phyloP scores from a whole-genome alignment of 2,329 filamentous ascomycete species.

The Colletotrichum lindemuthianum region DNA sequence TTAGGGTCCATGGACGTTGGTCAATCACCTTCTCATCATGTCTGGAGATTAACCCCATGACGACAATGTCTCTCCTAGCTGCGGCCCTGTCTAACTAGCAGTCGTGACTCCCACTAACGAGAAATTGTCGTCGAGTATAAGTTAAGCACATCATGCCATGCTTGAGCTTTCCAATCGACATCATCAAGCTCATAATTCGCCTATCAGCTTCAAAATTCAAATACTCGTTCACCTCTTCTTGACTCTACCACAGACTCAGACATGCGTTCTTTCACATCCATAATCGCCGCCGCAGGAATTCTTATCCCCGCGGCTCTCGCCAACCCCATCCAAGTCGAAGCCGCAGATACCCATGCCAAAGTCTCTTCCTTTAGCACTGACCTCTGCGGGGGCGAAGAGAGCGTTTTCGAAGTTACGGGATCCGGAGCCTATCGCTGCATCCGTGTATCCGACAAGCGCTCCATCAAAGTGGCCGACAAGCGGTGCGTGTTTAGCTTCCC shows the following conservation, averaged over 20 bases:
- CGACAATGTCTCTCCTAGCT: too few species aligned
- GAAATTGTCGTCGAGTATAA: too few species aligned
- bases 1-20: too few species aligned
- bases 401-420: slow-evolving; percentile 13
- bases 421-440: slow-evolving; percentile 11
- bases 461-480: slow-evolving; percentile 18
- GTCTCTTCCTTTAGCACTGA: slow-evolving; percentile 15
- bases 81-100: too few species aligned
- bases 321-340: slow-evolving; percentile 1
- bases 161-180: too few species aligned
- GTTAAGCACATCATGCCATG: too few species aligned
- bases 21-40: too few species aligned
- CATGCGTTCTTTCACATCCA: neutral
- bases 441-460: neutral
- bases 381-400: slow-evolving; percentile 6
- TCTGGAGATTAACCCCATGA: too few species aligned
- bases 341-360: slow-evolving; percentile 11
- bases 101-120: too few species aligned
- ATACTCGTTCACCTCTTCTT: too few species aligned
- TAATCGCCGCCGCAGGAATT: neutral
- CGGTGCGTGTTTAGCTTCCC: neutral
- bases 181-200: too few species aligned
- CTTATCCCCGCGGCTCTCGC: neutral
- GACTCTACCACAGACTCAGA: neutral
- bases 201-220: neutral